Evolutionary conservation across 139 green algal genomes (phyloP).

Genomic region (Picochlorum costavermella): DNA sequence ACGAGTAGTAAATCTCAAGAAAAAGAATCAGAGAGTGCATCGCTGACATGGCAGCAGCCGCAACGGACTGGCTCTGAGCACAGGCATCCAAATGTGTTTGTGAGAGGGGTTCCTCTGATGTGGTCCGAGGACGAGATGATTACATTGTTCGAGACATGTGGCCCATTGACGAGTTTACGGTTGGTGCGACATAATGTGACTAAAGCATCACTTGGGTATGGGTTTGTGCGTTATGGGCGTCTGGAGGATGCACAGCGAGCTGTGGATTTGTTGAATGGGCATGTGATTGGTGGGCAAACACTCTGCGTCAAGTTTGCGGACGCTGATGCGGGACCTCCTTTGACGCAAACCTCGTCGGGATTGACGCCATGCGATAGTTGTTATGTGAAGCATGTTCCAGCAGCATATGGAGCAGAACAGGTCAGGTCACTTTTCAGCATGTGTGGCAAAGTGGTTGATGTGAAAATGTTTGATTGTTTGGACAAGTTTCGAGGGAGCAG

Average conservation of each 20-base stretch:
- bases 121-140: constrained; percentile 28
- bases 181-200: constrained; percentile 28
- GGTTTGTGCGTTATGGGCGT: constrained; percentile 27
- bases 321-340: constrained; percentile 26
- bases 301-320: constrained; percentile 42
- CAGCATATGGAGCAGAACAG: constrained; percentile 16
- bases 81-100: constrained; percentile 25
- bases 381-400: constrained; percentile 35
- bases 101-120: constrained; percentile 26
- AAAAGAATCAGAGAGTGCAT: no score
- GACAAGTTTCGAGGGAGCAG: constrained; percentile 25
- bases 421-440: constrained; percentile 26
- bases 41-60: no score
- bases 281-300: constrained; percentile 19
- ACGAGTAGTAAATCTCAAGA: no score
- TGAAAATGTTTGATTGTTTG: constrained; percentile 35
- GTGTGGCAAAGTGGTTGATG: constrained; percentile 26
- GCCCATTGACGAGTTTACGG: constrained; percentile 15
- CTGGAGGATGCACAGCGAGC: constrained; percentile 19
- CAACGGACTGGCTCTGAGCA: no score
- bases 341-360: constrained; percentile 13
- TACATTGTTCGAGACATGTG: constrained; percentile 24
- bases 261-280: constrained; percentile 20
- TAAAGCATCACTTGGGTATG: constrained; percentile 30
- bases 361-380: constrained; percentile 28